Evolutionary conservation across 2,329 filamentous ascomycete genomes (phyloP), one percentile per base, ranked within the genome.

Genomic region (Xylariaceae sp.): DNA sequence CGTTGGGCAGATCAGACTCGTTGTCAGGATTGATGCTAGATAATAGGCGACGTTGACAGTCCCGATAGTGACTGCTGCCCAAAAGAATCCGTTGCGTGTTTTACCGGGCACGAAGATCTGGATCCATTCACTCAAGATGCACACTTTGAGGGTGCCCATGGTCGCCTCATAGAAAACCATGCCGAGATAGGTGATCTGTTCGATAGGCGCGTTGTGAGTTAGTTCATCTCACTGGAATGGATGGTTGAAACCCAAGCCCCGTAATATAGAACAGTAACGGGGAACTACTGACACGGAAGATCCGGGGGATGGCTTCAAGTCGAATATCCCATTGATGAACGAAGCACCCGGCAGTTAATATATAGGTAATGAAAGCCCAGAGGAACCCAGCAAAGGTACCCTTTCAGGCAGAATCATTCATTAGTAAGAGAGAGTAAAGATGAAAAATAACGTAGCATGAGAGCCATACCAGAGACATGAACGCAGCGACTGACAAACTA

Each of bases 261-360:
- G n/a, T n/a, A n/a, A n/a, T n/a, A n/a, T n/a, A n/a, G 21, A 29
- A 9, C 16, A 13, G 2, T 4, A 2, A 9, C 27, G 12, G 11
- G 3, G 17, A 8, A 15, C 5, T 6, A 10, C 39, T 23, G 25
- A 44, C 42, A 14, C 38, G 48, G 15, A 46, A 21, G 5, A 41
- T 35, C 5, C 26, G 26, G 7, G 45, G 29, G 30, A 49, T 27
- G 7, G 40, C 32, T 17, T 34, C 40, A 3, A 39, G 12, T 3
- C 35, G 42, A 14, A 51, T 32, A 23, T 51, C 34, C 47, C 47
- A 51, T 11, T 43, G 39, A 14, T 51, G 46, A 7, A 49, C 45
- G 12, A 40, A 49, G 14, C 36, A 33, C 2, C 47, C 47, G n/a
- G 36, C 31, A 3, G 34, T 33, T 0, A 28, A 19, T 21, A 42